A percentile compares a stretch with the other conserved stretches of the same genome.
These are phyloP conservation scores for Anisodus acutangulus DNA, from an alignment of 257 asterid species.

Conservation along the genomic window DNA sequence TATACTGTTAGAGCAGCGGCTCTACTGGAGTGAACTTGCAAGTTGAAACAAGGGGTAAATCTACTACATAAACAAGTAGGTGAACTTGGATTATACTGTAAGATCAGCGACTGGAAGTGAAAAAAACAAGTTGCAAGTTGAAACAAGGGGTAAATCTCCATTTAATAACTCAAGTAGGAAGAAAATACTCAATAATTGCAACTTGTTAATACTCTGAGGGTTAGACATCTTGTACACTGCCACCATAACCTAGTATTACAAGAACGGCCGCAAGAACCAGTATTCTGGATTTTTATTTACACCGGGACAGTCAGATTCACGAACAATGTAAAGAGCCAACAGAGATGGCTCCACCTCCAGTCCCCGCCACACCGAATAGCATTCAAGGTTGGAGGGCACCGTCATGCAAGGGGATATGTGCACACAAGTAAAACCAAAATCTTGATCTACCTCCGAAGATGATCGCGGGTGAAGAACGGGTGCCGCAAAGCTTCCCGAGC, in stretches of 20 bases:
- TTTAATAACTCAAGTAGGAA: background rate
- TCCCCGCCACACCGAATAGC: background rate
- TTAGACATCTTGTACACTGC: background rate
- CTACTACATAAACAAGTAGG: too few species aligned
- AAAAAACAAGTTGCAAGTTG: too few species aligned
- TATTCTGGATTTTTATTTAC: slow-evolving; percentile 11
- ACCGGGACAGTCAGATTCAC: background rate
- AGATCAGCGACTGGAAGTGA: too few species aligned
- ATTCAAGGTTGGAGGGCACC: background rate
- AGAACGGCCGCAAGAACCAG: too few species aligned
- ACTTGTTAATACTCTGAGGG: background rate
- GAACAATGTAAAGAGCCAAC: background rate
- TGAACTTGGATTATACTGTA: too few species aligned
- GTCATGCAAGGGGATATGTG: background rate
- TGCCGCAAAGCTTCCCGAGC: slow-evolving; percentile 78
- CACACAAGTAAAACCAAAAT: background rate
- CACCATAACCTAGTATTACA: background rate
- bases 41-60: too few species aligned
- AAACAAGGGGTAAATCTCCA: too few species aligned
- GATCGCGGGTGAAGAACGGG: slow-evolving; percentile 73
- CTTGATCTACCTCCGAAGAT: slow-evolving; percentile 28
- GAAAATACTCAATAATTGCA: background rate
- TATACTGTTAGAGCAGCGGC: too few species aligned
- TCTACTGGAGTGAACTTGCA: too few species aligned
- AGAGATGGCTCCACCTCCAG: background rate